Evolutionary conservation across 805 yeast genomes (phyloP).

Genomic region (Suhomyces sp.): DNA sequence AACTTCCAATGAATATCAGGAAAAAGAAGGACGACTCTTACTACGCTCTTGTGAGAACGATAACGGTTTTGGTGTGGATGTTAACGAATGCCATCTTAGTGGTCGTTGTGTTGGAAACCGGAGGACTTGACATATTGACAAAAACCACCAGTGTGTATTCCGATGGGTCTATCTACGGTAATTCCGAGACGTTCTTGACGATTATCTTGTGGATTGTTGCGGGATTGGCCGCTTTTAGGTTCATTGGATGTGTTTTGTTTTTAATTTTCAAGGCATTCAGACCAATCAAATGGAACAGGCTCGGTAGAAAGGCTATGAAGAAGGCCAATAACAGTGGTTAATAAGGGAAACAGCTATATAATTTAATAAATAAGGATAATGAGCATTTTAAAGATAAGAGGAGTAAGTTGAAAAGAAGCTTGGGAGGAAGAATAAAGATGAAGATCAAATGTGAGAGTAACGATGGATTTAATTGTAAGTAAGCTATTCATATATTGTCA

Average conservation of each 20-base stretch:
- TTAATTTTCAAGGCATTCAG: conserved; percentile 40
- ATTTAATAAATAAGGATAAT: too few relatives aligned
- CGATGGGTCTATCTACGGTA: conserved; percentile 32
- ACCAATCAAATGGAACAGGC: conserved; percentile 39
- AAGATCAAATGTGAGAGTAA: neutral
- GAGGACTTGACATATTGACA: conserved; percentile 59
- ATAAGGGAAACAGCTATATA: too few relatives aligned
- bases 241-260: conserved; percentile 70
- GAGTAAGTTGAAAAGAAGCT: neutral
- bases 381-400: too few relatives aligned
- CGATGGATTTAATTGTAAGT: too few relatives aligned
- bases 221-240: conserved; percentile 79
- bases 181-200: conserved; percentile 69
- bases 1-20: conserved; percentile 24
- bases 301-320: conserved; percentile 14
- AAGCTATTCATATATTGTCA: too few relatives aligned
- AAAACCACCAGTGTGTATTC: conserved; percentile 25
- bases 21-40: conserved; percentile 61
- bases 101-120: conserved; percentile 81
- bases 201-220: conserved; percentile 94
- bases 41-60: conserved; percentile 85
- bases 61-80: conserved; percentile 89
- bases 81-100: conserved; percentile 78
- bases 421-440: neutral
- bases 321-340: conserved; percentile 9